phyloP scores from a whole-genome alignment of 495 filamentous ascomycete species.

The Neurospora sublineolata region DNA sequence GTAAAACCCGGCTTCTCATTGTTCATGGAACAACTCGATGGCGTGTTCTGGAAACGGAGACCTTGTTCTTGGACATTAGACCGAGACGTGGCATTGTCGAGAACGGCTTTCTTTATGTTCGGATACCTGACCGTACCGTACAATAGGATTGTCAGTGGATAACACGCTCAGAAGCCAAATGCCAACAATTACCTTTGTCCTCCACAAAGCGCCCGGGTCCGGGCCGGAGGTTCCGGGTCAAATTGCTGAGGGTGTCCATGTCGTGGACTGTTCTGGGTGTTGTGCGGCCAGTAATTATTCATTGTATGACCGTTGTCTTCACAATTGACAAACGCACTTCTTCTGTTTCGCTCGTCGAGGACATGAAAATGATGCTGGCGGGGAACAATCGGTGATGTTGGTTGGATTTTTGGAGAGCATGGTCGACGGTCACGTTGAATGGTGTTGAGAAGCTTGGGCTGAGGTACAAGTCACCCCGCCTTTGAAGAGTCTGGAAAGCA shows the following conservation, averaged over 20 bases:
- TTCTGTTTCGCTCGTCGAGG: background rate
- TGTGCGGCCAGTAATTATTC: background rate
- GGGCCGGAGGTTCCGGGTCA: background rate
- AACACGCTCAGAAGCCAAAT: background rate
- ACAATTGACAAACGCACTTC: background rate
- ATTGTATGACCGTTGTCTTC: background rate
- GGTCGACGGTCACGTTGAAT: background rate
- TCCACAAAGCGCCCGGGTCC: background rate
- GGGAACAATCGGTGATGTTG: background rate
- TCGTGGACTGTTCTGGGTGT: background rate
- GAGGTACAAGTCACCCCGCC: background rate
- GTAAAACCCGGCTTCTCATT: background rate
- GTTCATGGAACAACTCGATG: background rate
- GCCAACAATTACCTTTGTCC: background rate
- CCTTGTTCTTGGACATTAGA: background rate
- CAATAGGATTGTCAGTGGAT: background rate
- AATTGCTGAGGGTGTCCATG: background rate
- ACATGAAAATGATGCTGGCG: background rate
- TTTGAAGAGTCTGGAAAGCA: background rate
- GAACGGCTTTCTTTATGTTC: background rate
- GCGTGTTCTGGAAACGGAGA: background rate
- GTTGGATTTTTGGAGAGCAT: background rate
- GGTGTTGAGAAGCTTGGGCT: background rate
- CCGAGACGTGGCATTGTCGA: background rate
- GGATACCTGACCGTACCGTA: background rate